Conservation (phyloP, 1,139 yeast species). For the Suhomyces atakaporum region DNA sequence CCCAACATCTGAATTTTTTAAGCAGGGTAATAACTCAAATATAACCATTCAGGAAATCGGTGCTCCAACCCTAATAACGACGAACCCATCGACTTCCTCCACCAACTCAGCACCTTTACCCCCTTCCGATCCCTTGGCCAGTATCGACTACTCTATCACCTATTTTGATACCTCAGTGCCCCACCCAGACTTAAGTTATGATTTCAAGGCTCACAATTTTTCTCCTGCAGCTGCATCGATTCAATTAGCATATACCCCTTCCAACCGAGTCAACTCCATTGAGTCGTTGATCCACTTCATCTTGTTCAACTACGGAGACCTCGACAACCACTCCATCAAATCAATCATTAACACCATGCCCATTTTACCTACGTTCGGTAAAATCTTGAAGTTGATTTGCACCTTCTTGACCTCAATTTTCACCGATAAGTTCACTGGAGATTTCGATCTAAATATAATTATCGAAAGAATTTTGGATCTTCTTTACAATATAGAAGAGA, state of each 20-base stretch:
- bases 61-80: constrained; percentile 8
- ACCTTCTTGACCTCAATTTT: constrained; percentile 26
- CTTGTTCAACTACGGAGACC: constrained; percentile 45
- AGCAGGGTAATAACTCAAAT: constrained; percentile 19
- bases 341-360: constrained; percentile 65
- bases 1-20: constrained; percentile 17
- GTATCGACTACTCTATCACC: constrained; percentile 23
- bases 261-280: constrained; percentile 30
- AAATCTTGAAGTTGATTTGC: constrained; percentile 45
- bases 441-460: constrained; percentile 16
- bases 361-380: constrained; percentile 59
- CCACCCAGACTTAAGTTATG: constrained; percentile 70
- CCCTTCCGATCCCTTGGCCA: constrained; percentile 2
- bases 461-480: constrained; percentile 22
- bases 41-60: constrained; percentile 17
- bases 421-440: constrained; percentile 26
- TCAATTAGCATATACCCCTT: constrained; percentile 13
- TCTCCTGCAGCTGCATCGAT: constrained; percentile 15
- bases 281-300: constrained; percentile 78
- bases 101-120: constrained; percentile 1
- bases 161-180: constrained; percentile 37
- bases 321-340: constrained; percentile 31
- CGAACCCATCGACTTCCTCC: constrained; percentile 9
- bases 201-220: constrained; percentile 41
- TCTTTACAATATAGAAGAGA: constrained; percentile 33